phyloP scores from a whole-genome alignment of 306 rosid genomes.

The Vigna hirtella region DNA sequence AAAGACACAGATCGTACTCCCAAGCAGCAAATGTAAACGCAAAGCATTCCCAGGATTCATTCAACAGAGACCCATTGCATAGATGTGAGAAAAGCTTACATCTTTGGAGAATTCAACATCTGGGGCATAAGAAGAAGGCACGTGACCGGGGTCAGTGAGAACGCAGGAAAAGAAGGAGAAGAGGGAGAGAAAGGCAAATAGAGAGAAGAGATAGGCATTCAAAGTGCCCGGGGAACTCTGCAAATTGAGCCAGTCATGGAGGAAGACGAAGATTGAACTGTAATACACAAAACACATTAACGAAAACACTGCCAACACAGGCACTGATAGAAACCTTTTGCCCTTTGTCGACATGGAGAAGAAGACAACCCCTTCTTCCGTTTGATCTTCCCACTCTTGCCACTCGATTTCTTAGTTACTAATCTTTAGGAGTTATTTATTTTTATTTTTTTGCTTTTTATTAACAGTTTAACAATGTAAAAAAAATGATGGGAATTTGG shows the following conservation, averaged over 20 bases:
- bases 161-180: constrained; percentile 78
- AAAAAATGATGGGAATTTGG: too few relatives aligned
- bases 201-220: constrained; percentile 63
- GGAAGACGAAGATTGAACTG: constrained; percentile 70
- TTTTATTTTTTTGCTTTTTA: too few relatives aligned
- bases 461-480: too few relatives aligned
- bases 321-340: constrained; percentile 60
- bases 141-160: constrained; percentile 76
- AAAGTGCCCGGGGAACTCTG: constrained; percentile 69
- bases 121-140: constrained; percentile 79
- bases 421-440: background rate
- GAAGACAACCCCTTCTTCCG: background rate
- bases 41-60: background rate
- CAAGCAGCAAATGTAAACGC: constrained; percentile 9
- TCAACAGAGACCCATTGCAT: constrained; percentile 17
- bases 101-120: constrained; percentile 66
- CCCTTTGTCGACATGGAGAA: constrained; percentile 43
- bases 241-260: constrained; percentile 76
- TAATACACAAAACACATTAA: constrained; percentile 62
- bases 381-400: background rate
- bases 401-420: background rate
- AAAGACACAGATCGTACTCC: background rate
- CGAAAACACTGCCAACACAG: constrained; percentile 60
- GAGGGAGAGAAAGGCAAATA: constrained; percentile 59
- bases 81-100: constrained; percentile 55